These are phyloP conservation scores for Maudiozyma barnettii DNA, from an alignment of 805 yeast species.

Conservation along the genomic window DNA sequence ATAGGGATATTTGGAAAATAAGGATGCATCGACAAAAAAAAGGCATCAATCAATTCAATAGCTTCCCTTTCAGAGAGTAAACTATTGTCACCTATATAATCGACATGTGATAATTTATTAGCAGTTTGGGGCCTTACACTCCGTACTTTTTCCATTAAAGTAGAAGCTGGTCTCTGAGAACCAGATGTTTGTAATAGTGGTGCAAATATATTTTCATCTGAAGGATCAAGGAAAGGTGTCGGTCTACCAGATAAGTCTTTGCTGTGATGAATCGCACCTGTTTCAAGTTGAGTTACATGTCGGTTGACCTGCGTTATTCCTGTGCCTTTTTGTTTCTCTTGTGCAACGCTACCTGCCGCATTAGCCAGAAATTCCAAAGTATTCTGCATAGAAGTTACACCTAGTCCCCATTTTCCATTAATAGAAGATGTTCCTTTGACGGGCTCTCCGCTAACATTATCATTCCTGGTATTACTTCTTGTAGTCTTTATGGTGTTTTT, in stretches of 20 bases:
- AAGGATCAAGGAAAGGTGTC: constrained; percentile 2
- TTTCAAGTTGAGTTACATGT: neutral
- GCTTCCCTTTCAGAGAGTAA: constrained; percentile 59
- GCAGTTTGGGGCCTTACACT: constrained; percentile 28
- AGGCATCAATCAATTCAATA: constrained; percentile 43
- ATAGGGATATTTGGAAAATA: constrained; percentile 81
- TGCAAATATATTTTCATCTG: constrained; percentile 15
- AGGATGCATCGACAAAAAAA: constrained; percentile 76
- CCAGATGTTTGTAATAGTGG: constrained; percentile 22
- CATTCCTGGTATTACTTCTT: too few species aligned
- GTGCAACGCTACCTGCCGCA: constrained; percentile 68
- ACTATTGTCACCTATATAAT: constrained; percentile 44
- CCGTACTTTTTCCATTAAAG: constrained; percentile 27
- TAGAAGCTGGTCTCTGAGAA: constrained; percentile 17
- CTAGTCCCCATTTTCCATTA: constrained; percentile 16
- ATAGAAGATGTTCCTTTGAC: neutral
- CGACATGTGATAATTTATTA: constrained; percentile 45
- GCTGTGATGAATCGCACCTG: neutral
- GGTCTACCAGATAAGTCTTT: neutral
- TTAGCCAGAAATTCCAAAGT: constrained; percentile 66
- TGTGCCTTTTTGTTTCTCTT: constrained; percentile 1
- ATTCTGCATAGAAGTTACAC: constrained; percentile 37
- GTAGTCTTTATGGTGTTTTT: too few species aligned
- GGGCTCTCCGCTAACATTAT: too few species aligned
- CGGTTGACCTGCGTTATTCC: neutral